phyloP scores from a whole-genome alignment of 2,329 filamentous ascomycete genomes.

The Talaromyces sp. region DNA sequence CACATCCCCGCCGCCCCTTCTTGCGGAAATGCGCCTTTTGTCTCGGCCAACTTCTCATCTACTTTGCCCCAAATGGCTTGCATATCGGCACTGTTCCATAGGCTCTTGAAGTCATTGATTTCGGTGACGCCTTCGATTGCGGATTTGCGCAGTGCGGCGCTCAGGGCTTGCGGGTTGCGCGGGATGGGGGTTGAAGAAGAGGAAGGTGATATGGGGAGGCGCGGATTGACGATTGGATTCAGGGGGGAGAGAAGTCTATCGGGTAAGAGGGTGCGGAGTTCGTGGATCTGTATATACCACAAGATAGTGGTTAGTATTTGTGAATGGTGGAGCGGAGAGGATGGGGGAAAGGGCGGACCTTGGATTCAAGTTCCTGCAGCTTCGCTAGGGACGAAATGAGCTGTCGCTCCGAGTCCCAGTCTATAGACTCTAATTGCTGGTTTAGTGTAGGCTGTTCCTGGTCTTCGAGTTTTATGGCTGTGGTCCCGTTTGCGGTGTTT shows the following conservation, averaged over 20 bases:
- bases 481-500: background rate
- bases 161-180: slow-evolving; percentile 35
- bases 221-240: slow-evolving; percentile 36
- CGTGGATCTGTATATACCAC: slow-evolving; percentile 34
- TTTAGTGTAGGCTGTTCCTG: background rate
- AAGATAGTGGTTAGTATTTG: no score
- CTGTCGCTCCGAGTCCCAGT: slow-evolving; percentile 33
- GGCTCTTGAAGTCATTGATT: slow-evolving; percentile 36
- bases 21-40: slow-evolving; percentile 34
- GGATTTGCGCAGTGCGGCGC: slow-evolving; percentile 33
- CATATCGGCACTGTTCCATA: slow-evolving; percentile 42
- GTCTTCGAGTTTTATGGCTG: slow-evolving; percentile 1
- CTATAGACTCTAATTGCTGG: slow-evolving; percentile 10
- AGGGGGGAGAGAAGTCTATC: slow-evolving; percentile 40
- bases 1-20: slow-evolving; percentile 33
- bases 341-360: slow-evolving; percentile 12
- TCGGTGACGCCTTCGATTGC: slow-evolving; percentile 35
- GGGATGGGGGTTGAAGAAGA: slow-evolving; percentile 22
- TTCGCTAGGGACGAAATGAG: slow-evolving; percentile 40
- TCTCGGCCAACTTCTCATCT: slow-evolving; percentile 35
- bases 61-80: slow-evolving; percentile 38
- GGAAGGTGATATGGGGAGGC: slow-evolving; percentile 12
- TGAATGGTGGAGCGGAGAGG: no score
- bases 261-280: slow-evolving; percentile 42
- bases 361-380: slow-evolving; percentile 38